Evolutionary conservation across 2,329 filamentous ascomycete genomes (phyloP).

Genomic region (Hypoxylon sp.): DNA sequence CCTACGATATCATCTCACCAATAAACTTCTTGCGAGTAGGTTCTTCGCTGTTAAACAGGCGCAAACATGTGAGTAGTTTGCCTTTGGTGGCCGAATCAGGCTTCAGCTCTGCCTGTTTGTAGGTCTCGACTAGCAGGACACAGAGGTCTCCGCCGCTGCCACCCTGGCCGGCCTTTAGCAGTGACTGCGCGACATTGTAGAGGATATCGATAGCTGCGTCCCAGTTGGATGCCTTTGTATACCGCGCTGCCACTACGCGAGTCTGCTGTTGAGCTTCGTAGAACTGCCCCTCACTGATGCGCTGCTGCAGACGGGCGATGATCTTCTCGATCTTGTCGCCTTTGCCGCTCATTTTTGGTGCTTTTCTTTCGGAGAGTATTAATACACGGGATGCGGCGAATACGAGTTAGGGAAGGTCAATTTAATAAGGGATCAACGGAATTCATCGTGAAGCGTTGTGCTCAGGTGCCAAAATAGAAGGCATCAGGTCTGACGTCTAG

Average conservation of each 20-base stretch:
- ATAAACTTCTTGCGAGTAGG: constrained; percentile 95
- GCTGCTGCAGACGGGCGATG: constrained; percentile 80
- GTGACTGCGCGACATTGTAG: constrained; percentile 83
- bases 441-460: constrained; percentile 30
- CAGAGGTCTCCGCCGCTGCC: constrained; percentile 93
- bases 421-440: constrained; percentile 1
- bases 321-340: constrained; percentile 69
- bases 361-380: neutral
- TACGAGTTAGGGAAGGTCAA: neutral
- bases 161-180: constrained; percentile 93
- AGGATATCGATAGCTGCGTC: constrained; percentile 88
- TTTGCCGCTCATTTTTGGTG: constrained; percentile 53
- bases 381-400: neutral
- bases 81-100: constrained; percentile 82
- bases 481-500: constrained; percentile 17
- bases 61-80: constrained; percentile 81
- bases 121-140: constrained; percentile 89
- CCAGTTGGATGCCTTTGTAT: constrained; percentile 91
- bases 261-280: constrained; percentile 99
- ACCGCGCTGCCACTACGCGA: constrained; percentile 92
- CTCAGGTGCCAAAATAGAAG: constrained; percentile 15
- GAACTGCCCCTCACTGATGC: constrained; percentile 91
- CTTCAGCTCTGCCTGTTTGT: constrained; percentile 86
- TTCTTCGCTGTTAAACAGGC: constrained; percentile 85
- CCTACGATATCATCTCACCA: constrained; percentile 82